Evolutionary conservation across 2,329 filamentous ascomycete species (phyloP).

Genomic region (Microdochium bolleyi): DNA sequence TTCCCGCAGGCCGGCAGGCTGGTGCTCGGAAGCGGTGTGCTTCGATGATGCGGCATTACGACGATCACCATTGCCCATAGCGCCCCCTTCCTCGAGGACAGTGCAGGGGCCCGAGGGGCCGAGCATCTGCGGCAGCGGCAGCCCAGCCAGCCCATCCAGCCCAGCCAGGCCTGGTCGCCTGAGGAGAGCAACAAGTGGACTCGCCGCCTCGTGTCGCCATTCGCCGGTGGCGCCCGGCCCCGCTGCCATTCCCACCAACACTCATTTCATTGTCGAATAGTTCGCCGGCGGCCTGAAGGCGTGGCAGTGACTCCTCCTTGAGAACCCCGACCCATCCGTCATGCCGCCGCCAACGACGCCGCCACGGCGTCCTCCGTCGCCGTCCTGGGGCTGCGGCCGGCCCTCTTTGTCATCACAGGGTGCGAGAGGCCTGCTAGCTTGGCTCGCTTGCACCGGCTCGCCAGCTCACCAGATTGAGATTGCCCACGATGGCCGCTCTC

Average conservation of each 20-base stretch:
- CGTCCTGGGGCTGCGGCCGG: not conserved
- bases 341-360: not conserved
- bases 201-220: not conserved
- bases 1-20: not conserved
- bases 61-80: not conserved
- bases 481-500: too few species aligned
- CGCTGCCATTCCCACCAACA: too few species aligned
- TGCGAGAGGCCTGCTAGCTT: too few species aligned
- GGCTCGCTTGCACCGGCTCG: too few species aligned
- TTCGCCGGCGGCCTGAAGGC: too few species aligned
- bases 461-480: not conserved
- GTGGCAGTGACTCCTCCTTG: not conserved
- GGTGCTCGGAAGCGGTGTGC: not conserved
- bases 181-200: not conserved
- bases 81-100: not conserved
- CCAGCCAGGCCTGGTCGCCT: not conserved
- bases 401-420: not conserved
- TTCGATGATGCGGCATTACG: not conserved
- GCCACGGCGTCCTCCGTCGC: not conserved
- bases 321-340: not conserved
- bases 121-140: too few species aligned
- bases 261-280: not conserved
- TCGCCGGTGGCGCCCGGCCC: not conserved
- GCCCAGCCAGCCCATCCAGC: too few species aligned
- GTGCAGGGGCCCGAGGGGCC: too few species aligned